A percentile compares a stretch with the other conserved stretches of the same genome.
phyloP scores from a whole-genome alignment of 2,329 filamentous ascomycete species.

The Colletotrichum liriopes region DNA sequence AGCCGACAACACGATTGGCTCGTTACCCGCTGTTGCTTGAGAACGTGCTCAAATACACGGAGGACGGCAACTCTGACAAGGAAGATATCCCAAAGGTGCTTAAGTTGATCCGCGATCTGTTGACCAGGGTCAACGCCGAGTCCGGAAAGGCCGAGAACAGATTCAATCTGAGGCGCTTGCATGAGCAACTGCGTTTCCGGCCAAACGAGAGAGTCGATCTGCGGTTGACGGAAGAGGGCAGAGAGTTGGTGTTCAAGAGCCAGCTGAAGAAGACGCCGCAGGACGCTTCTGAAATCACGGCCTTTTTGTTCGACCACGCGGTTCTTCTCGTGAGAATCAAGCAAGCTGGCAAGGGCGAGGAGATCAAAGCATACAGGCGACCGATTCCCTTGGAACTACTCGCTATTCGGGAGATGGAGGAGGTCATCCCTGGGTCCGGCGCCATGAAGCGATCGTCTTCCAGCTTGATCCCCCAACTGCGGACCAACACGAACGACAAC shows the following conservation, averaged over 20 bases:
- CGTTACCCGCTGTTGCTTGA: constrained; percentile 94
- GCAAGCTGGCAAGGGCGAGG: constrained; percentile 91
- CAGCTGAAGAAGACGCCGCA: constrained; percentile 93
- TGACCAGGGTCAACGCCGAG: constrained; percentile 92
- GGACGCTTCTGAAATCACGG: constrained; percentile 84
- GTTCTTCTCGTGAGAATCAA: constrained; percentile 93
- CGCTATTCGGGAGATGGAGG: constrained; percentile 96
- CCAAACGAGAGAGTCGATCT: constrained; percentile 93
- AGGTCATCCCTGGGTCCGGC: constrained; percentile 87
- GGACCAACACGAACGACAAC: constrained; percentile 65
- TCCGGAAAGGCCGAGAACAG: constrained; percentile 98
- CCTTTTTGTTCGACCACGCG: constrained; percentile 96
- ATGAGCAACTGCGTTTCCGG: constrained; percentile 92
- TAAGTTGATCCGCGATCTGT: constrained; percentile 86
- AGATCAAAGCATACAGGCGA: constrained; percentile 93
- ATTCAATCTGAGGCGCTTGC: constrained; percentile 93
- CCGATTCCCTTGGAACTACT: constrained; percentile 95
- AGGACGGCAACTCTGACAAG: constrained; percentile 90
- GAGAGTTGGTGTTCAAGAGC: constrained; percentile 95
- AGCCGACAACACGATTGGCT: constrained; percentile 94
- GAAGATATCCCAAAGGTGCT: constrained; percentile 94
- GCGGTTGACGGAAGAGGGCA: constrained; percentile 92
- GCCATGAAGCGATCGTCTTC: constrained; percentile 90
- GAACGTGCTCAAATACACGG: constrained; percentile 91
- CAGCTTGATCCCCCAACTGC: constrained; percentile 78